A percentile compares a stretch with the other conserved stretches of the same genome.
Evolutionary conservation across 345 rosid species (phyloP).

Genomic region (Populus euphratica): DNA sequence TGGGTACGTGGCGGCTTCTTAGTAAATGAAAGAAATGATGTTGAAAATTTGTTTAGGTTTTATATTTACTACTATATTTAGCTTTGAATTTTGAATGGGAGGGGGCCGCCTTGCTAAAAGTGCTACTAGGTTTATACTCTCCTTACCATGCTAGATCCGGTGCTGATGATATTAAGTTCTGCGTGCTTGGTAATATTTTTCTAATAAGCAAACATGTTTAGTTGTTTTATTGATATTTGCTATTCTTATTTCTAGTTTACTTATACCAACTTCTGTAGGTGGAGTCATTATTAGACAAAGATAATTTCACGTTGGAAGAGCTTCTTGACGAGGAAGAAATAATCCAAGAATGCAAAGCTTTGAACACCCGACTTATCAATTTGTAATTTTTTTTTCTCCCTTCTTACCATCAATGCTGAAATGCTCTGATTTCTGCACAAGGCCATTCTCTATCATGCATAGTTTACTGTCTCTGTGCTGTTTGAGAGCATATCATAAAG

Average conservation of each 20-base stretch:
- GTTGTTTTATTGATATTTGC: neutral
- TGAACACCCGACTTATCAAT: conserved; percentile 90
- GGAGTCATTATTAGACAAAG: conserved; percentile 86
- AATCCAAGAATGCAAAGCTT: conserved; percentile 98
- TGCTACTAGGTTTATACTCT: neutral
- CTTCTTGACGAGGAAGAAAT: conserved; percentile 99
- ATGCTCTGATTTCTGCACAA: neutral
- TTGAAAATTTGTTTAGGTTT: neutral
- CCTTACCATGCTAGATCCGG: neutral
- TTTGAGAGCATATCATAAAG: neutral
- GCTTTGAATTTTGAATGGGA: conserved; percentile 5
- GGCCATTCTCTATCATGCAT: neutral
- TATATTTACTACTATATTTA: neutral
- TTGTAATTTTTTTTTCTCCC: conserved; percentile 49
- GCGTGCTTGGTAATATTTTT: neutral
- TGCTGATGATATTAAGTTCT: neutral
- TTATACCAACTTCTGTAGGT: conserved; percentile 43
- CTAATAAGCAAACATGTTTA: neutral
- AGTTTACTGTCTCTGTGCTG: neutral
- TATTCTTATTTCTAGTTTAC: neutral
- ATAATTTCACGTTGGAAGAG: conserved; percentile 87
- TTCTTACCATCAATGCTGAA: neutral
- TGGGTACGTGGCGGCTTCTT: neutral
- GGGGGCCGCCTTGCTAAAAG: neutral
- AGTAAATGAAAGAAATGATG: neutral